phyloP scores from a whole-genome alignment of 73 alveolate genomes.

The Paramecium sonneborni region DNA sequence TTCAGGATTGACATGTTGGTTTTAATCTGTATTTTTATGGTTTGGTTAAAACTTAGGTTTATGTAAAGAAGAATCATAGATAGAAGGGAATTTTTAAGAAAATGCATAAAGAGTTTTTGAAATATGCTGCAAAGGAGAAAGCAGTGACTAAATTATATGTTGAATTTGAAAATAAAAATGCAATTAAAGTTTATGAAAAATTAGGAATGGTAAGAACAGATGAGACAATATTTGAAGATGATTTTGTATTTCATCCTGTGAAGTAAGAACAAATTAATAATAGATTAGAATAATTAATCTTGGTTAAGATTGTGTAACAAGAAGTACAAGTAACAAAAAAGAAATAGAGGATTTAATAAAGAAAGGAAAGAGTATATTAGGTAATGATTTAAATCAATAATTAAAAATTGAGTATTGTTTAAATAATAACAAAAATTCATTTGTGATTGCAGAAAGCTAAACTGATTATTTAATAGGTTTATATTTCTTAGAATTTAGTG shows the following conservation, averaged over 20 bases:
- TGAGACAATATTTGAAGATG: conserved; percentile 50
- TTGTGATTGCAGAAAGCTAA: neutral
- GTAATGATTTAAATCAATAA: neutral
- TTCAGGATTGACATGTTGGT: neutral
- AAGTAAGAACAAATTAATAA: neutral
- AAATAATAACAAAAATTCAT: neutral
- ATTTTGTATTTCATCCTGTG: conserved; percentile 35
- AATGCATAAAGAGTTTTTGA: neutral
- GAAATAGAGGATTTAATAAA: neutral
- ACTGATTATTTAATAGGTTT: neutral
- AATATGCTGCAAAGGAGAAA: neutral
- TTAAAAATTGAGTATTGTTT: neutral
- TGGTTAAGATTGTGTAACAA: neutral
- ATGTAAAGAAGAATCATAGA: conserved; percentile 19
- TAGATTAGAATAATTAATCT: neutral
- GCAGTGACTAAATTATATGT: conserved; percentile 29
- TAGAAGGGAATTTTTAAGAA: neutral
- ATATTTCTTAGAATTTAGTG: neutral
- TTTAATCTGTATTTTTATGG: neutral
- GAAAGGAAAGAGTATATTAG: neutral
- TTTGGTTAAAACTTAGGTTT: neutral
- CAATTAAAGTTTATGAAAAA: conserved; percentile 17
- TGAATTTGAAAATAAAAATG: neutral
- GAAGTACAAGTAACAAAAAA: neutral
- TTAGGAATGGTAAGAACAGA: conserved; percentile 26